Base-by-base conservation (phyloP, 176 grass and related monocot genomes). In the Ensete glaucum region DNA sequence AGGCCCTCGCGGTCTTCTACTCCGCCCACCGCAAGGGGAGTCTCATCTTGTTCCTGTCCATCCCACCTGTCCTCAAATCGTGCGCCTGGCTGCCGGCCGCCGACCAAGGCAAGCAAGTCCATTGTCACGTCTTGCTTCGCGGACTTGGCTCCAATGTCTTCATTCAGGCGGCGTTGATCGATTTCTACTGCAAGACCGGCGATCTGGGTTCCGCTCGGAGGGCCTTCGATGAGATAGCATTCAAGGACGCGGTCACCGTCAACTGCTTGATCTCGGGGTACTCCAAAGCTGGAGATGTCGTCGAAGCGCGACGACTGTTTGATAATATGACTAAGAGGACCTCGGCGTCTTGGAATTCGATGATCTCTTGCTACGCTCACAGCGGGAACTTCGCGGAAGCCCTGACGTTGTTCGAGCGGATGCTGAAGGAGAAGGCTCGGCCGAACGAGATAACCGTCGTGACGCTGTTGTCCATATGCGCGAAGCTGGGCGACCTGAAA, bases 261-360 rank as follows among this genome's bases (percentile, higher is more conserved):
- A 96, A 96, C 15, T 96, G 92, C 19, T 88, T 96, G 80, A 96
- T 96, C 70, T 88, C 87, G 14, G 89, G 89, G 23, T 88, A 89
- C 53, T 96, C 89, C 11, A 96, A 89, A 53, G 82, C 75, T 1
- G 89, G 87, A 10, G 70, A 92, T 63, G 77, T 83, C 26, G 11
- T 71, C 2, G 72, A 84, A 65, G 92, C 92, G 0, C 84, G 89
- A 20, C 76, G 53, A n/a, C 78, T 96, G 21, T 96, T 96, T 14
- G 87, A 96, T 66, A 34, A 72, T 20, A 96, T 96, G 89, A 29
- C 64, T 7, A 83, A 53, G 72, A 89, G 85, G 77, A 92, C 92
- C 8, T 85, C 89, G 0, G 82, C 92, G 63, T 89, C 92, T 0
- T 96, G 92, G 89, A 96, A 96, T 78, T 92, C 92, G 0, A 96